Evolutionary conservation across 2,329 filamentous ascomycete genomes (phyloP).

Genomic region (Chaetoscypha palmicola): DNA sequence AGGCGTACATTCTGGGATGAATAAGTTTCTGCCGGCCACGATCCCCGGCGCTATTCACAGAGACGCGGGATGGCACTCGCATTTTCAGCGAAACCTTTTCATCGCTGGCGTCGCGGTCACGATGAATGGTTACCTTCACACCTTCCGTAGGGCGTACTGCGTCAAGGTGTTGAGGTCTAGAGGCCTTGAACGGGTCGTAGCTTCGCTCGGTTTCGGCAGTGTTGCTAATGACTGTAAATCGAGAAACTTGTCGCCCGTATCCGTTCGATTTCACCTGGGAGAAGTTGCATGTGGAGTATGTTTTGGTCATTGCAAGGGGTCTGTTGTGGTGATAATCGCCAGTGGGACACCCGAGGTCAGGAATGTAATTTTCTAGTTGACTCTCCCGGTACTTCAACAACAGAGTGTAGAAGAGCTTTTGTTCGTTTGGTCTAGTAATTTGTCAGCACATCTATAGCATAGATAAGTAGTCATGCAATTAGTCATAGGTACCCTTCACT

Average conservation of each 20-base stretch:
- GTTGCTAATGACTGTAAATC: constrained; percentile 60
- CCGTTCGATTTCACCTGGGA: constrained; percentile 39
- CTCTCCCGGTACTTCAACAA: constrained; percentile 76
- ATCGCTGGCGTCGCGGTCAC: constrained; percentile 3
- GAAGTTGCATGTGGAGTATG: constrained; percentile 56
- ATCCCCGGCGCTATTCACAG: constrained; percentile 4
- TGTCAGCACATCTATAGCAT: constrained; percentile 6
- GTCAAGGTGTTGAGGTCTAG: constrained; percentile 36
- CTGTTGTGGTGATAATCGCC: constrained; percentile 85
- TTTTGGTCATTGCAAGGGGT: constrained; percentile 50
- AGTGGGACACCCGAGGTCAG: constrained; percentile 71
- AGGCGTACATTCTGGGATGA: constrained; percentile 31
- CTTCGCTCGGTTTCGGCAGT: constrained; percentile 52
- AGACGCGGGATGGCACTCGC: constrained; percentile 8
- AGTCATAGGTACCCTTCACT: constrained; percentile 56
- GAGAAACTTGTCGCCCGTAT: constrained; percentile 48
- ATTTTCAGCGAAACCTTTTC: not conserved
- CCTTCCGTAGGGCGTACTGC: constrained; percentile 38
- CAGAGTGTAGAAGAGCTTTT: constrained; percentile 88
- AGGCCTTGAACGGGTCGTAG: constrained; percentile 77
- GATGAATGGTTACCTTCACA: constrained; percentile 28
- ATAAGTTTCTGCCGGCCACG: constrained; percentile 13
- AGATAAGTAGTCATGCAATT: too few species aligned
- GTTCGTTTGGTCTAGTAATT: constrained; percentile 65
- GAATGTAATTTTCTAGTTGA: constrained; percentile 80